Evolutionary conservation across 495 filamentous ascomycete species (phyloP), one percentile per base, ranked within the genome.

Genomic region (Hypoxylon intermedium): DNA sequence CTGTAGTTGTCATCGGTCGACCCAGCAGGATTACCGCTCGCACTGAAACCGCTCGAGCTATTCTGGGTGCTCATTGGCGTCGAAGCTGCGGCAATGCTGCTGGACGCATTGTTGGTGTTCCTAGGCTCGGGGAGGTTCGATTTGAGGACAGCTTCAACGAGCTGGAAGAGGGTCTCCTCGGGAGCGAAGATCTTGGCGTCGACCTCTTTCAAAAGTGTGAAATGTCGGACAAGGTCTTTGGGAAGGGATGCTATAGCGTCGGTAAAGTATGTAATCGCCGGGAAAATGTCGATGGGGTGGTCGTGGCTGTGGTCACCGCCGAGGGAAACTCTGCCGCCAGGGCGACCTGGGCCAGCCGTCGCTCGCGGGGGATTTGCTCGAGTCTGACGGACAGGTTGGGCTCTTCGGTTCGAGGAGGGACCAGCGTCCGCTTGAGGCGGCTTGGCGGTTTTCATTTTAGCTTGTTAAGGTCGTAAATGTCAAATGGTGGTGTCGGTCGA

Each of bases 181-280:
- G 89, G 86, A 16, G 84, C 83, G 68, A 88, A 89, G 48, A 91
- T 85, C 75, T 99, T 99, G 44, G 94, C 93, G 77, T 99, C 95
- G 26, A 97, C 94, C 73, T 99, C 94, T 65, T 96, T 96, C 45
- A 99, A 78, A 38, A 97, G 82, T 5, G 92, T 94, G 68, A 96
- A 96, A 72, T 99, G 93, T 57, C 91, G 84, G 52, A 96, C 90
- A 48, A 96, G 91, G 69, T 99, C 94, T 70, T 91, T 90, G 6
- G 94, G 94, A 4, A 99, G 86, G 19, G 95, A 93, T 15, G 89
- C 88, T 64, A 97, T 90, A 41, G 92, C 86, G 73, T 98, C 92
- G 52, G 93, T 89, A 74, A 98, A 99, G 76, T 93, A 89, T 21
- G 90, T 92, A 58, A 97, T 88, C 19, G 92, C 95, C 47, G 94